phyloP scores from a whole-genome alignment of 1,139 yeast genomes.

The Kodamaea fungicola region DNA sequence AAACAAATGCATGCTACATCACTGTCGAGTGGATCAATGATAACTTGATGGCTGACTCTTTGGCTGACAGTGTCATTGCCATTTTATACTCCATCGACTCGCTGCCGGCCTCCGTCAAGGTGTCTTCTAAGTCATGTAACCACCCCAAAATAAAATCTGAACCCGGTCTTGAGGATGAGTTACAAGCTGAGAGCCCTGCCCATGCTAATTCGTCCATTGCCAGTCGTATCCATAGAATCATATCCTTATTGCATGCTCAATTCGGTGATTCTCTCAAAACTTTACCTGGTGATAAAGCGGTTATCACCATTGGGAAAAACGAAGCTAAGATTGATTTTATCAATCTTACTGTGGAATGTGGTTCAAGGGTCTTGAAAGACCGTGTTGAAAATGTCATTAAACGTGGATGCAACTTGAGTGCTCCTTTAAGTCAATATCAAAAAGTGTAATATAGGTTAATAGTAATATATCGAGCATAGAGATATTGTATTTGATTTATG shows the following conservation, averaged over 20 bases:
- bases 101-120: slow-evolving; percentile 89
- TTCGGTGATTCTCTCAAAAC: slow-evolving; percentile 73
- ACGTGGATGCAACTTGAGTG: slow-evolving; percentile 75
- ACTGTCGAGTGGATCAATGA: slow-evolving; percentile 91
- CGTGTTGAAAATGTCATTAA: slow-evolving; percentile 78
- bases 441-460: slow-evolving; percentile 12
- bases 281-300: slow-evolving; percentile 45
- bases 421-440: slow-evolving; percentile 57
- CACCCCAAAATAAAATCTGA: slow-evolving; percentile 28
- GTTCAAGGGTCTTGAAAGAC: slow-evolving; percentile 72
- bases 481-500: background rate
- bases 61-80: slow-evolving; percentile 92
- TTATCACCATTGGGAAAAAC: slow-evolving; percentile 65
- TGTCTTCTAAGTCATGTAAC: slow-evolving; percentile 59
- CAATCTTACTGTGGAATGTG: slow-evolving; percentile 68
- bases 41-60: slow-evolving; percentile 75
- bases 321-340: slow-evolving; percentile 68
- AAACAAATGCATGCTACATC: slow-evolving; percentile 38
- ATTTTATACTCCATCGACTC: slow-evolving; percentile 88
- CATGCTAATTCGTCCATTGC: slow-evolving; percentile 37
- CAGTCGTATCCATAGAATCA: slow-evolving; percentile 61
- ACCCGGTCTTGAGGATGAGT: slow-evolving; percentile 4
- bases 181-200: slow-evolving; percentile 17
- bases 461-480: background rate
- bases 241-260: slow-evolving; percentile 70